Evolutionary conservation across 768 basidiomycete genomes (phyloP).

Genomic region (Lactarius trivialis): DNA sequence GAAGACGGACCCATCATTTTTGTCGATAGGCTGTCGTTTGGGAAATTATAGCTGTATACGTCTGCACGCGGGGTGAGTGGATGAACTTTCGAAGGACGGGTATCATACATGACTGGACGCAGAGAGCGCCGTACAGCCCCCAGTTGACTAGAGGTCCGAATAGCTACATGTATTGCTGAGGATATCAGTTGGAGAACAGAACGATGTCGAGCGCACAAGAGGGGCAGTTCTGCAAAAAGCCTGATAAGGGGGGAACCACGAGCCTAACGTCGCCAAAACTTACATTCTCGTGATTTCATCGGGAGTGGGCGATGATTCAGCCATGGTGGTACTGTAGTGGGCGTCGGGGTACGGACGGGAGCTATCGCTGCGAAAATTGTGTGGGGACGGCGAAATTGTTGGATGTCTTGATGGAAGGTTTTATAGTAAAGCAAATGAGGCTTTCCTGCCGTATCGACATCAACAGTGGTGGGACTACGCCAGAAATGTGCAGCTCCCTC

Average conservation of each 20-base stretch:
- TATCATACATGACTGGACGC: constrained; percentile 28
- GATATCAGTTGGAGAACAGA: neutral
- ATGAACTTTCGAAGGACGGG: no score
- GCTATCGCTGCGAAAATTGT: neutral
- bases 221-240: constrained; percentile 2
- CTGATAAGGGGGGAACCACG: neutral
- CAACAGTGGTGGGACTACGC: neutral
- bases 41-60: constrained; percentile 19
- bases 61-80: constrained; percentile 2
- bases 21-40: neutral
- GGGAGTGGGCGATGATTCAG: neutral
- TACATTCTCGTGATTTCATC: neutral
- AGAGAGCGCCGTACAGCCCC: constrained; percentile 27
- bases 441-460: neutral
- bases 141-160: constrained; percentile 25
- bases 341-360: neutral
- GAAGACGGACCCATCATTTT: constrained; percentile 6
- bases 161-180: neutral
- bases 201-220: neutral
- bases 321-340: neutral
- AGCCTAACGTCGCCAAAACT: neutral
- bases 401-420: neutral
- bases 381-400: neutral
- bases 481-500: neutral
- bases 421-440: neutral